phyloP scores from a whole-genome alignment of 2,329 filamentous ascomycete species.

The Colletotrichum salicis region DNA sequence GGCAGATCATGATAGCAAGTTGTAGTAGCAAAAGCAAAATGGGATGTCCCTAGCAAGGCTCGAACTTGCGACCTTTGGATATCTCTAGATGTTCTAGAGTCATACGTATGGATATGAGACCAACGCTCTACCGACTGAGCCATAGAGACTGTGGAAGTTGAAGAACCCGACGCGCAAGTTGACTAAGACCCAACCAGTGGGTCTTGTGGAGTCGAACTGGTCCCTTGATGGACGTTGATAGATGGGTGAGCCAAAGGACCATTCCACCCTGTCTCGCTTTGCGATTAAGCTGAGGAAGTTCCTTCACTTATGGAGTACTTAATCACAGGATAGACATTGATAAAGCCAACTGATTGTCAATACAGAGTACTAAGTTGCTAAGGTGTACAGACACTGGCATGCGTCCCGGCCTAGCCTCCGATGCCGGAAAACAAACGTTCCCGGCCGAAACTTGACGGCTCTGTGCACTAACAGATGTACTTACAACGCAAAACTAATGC shows the following conservation, averaged over 20 bases:
- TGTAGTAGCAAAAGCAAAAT: not conserved
- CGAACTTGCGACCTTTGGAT: slow-evolving; percentile 35
- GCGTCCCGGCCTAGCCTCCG: not conserved
- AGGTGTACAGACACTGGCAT: too few species aligned
- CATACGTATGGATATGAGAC: slow-evolving; percentile 31
- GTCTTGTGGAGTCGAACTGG: not conserved
- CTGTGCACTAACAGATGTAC: not conserved
- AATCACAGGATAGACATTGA: too few species aligned
- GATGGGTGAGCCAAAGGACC: not conserved
- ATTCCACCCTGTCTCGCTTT: not conserved
- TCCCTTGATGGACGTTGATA: not conserved
- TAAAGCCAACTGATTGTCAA: too few species aligned
- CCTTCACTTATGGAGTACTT: too few species aligned
- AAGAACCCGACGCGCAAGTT: accelerated
- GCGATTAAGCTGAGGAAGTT: too few species aligned
- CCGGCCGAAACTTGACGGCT: not conserved
- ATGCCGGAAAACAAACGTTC: not conserved
- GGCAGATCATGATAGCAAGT: not conserved
- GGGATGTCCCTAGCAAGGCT: slow-evolving; percentile 32
- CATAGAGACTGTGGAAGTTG: slow-evolving; percentile 27
- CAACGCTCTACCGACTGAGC: slow-evolving; percentile 36
- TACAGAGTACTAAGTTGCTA: too few species aligned
- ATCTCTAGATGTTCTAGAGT: slow-evolving; percentile 16
- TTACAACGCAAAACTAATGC: not conserved
- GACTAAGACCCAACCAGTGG: not conserved